Conservation (phyloP, 1,139 yeast species). For the Suhomyces taliae region DNA sequence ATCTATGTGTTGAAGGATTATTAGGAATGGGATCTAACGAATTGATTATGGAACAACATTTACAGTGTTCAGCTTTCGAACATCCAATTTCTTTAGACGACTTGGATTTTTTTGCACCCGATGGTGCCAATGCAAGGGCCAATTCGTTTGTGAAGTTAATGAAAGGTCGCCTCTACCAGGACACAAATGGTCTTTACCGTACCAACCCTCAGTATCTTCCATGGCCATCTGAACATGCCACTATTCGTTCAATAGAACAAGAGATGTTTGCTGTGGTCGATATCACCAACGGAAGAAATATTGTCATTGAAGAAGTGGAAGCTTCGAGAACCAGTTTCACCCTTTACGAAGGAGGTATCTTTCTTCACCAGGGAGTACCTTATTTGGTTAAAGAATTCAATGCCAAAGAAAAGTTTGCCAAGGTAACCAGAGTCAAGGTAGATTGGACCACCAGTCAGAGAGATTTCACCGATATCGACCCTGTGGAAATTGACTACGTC, state of each 20-base stretch:
- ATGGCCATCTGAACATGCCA: slow-evolving; percentile 73
- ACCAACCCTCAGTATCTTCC: slow-evolving; percentile 65
- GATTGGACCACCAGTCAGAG: slow-evolving; percentile 93
- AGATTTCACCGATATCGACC: slow-evolving; percentile 91
- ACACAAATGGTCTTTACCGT: slow-evolving; percentile 57
- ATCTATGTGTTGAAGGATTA: slow-evolving; percentile 42
- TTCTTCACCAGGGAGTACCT: slow-evolving; percentile 89
- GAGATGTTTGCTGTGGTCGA: slow-evolving; percentile 85
- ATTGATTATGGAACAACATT: slow-evolving; percentile 67
- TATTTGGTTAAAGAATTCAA: slow-evolving; percentile 84
- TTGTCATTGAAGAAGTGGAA: slow-evolving; percentile 87
- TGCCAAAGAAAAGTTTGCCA: slow-evolving; percentile 71
- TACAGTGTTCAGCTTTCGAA: slow-evolving; percentile 95
- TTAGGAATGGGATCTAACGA: slow-evolving; percentile 36
- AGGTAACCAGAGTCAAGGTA: slow-evolving; percentile 82
- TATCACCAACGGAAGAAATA: slow-evolving; percentile 69
- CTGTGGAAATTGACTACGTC: slow-evolving; percentile 66
- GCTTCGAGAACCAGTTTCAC: slow-evolving; percentile 87
- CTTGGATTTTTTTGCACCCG: slow-evolving; percentile 50
- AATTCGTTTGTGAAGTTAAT: slow-evolving; percentile 38
- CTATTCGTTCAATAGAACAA: slow-evolving; percentile 82
- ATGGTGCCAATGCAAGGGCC: slow-evolving; percentile 17
- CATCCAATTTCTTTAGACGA: slow-evolving; percentile 62
- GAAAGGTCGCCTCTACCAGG: slow-evolving; percentile 44
- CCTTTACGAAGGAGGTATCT: slow-evolving; percentile 92